Conservation (phyloP, 768 basidiomycete genomes). For the Coprinopsis sp. region DNA sequence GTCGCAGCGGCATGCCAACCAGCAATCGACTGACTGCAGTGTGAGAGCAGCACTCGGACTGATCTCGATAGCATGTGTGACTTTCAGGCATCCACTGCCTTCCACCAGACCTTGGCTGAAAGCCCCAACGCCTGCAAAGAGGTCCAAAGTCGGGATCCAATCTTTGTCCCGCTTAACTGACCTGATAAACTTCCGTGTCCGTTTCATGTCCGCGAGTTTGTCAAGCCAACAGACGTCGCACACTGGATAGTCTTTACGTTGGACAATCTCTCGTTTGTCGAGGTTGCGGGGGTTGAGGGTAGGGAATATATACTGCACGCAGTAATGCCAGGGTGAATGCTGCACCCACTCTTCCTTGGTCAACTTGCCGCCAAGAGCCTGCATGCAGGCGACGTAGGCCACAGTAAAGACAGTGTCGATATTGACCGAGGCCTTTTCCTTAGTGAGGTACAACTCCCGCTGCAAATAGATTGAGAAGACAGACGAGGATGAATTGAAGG, state of each 20-base stretch:
- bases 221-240: constrained; percentile 43
- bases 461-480: constrained; percentile 21
- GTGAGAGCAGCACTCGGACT: constrained; percentile 72
- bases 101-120: constrained; percentile 57
- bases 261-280: constrained; percentile 29
- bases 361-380: constrained; percentile 23
- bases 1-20: background rate
- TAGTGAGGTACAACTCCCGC: constrained; percentile 61
- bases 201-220: constrained; percentile 23
- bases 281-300: constrained; percentile 34
- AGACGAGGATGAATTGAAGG: background rate
- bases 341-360: constrained; percentile 43
- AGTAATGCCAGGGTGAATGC: constrained; percentile 56
- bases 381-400: constrained; percentile 41
- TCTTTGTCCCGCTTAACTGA: constrained; percentile 18
- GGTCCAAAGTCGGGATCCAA: constrained; percentile 34
- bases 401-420: constrained; percentile 40
- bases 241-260: constrained; percentile 32
- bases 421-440: constrained; percentile 32
- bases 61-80: constrained; percentile 68
- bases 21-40: constrained; percentile 40
- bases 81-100: constrained; percentile 46
- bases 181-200: constrained; percentile 31
- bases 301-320: constrained; percentile 47
- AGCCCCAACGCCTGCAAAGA: constrained; percentile 55